phyloP scores from a whole-genome alignment of 1,139 yeast genomes.

The Blastobotrys indianensis region DNA sequence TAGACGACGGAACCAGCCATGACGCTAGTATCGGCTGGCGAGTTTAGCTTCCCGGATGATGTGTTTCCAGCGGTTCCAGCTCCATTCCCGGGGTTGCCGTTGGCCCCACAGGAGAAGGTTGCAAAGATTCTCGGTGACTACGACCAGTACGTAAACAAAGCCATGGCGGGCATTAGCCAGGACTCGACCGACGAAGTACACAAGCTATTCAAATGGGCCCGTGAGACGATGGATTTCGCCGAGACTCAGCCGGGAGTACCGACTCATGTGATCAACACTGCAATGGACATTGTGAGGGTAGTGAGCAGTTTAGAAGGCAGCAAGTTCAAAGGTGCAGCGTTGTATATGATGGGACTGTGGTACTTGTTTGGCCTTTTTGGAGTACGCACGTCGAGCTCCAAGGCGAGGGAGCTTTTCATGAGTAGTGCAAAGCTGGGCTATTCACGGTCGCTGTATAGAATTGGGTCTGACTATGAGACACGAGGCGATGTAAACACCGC shows the following conservation, averaged over 20 bases:
- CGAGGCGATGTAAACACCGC: constrained; percentile 29
- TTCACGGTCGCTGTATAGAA: constrained; percentile 34
- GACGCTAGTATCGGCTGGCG: constrained; percentile 5
- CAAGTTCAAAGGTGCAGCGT: constrained; percentile 28
- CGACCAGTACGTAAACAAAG: constrained; percentile 20
- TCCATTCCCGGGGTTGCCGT: constrained; percentile 29
- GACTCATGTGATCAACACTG: constrained; percentile 23
- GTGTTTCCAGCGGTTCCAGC: constrained; percentile 29
- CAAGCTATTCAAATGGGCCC: constrained; percentile 31
- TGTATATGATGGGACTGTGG: constrained; percentile 32
- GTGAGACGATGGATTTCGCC: constrained; percentile 31
- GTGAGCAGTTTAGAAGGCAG: constrained; percentile 21
- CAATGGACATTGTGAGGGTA: constrained; percentile 24
- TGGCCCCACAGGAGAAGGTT: constrained; percentile 26
- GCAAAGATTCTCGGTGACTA: constrained; percentile 24
- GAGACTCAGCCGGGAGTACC: constrained; percentile 28
- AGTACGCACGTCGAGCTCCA: constrained; percentile 15
- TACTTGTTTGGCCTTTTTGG: constrained; percentile 28
- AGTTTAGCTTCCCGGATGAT: constrained; percentile 30
- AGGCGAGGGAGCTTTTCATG: constrained; percentile 29
- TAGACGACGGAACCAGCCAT: no score
- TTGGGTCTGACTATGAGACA: constrained; percentile 32
- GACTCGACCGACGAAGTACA: constrained; percentile 14
- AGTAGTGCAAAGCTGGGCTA: constrained; percentile 31
- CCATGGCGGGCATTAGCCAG: constrained; percentile 11